Base-by-base conservation (phyloP, 2,329 filamentous ascomycete species). In the Onygena corvina region DNA sequence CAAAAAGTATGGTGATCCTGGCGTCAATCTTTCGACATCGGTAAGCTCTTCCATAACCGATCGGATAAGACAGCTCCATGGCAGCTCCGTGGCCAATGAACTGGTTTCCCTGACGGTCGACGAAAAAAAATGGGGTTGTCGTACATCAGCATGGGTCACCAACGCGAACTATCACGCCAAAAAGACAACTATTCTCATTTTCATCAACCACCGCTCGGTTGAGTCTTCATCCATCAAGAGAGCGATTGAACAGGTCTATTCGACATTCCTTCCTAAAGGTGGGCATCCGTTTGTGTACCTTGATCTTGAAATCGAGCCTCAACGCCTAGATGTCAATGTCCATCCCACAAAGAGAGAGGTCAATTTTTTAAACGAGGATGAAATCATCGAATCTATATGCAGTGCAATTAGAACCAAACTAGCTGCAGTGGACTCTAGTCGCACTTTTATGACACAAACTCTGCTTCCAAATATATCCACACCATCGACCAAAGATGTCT, bases 281-380 rank as follows among this genome's bases (percentile, higher is more conserved):
- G 87, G 88, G 1, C 92, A 94, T 61, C 92, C 92, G 0, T 98
- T 96, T 63, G 74, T 90, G 50, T 98, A 98, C 61, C 74, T 98
- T 21, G 92, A 83, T 61, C 75, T 98, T 2, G 85, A 94, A 52
- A 94, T 98, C 50, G 89, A 96, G 58, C 90, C 92, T 1, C 80
- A 84, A 21, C 76, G 90, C 48, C 87, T 98, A 3, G 92, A 98
- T 64, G 93, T 98, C 61, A 98, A 98, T 58, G 84, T 98, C 0
- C 92, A 98, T 64, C 92, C 92, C 0, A 98, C 92, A 0, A 98
- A 98, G 65, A 77, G 87, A 46, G 90, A 98, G 62, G 92, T 98
- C 16, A 92, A 96, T 60, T 96, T 98, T 59, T 74, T 98, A 18
- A 94, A 96, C 53, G 92, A 98, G 63, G 92, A 98, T 55, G 92